These are phyloP conservation scores for Linnemannia hyalina DNA, from an alignment of 192 early-diverging fungal genomes.

Conservation along the genomic window DNA sequence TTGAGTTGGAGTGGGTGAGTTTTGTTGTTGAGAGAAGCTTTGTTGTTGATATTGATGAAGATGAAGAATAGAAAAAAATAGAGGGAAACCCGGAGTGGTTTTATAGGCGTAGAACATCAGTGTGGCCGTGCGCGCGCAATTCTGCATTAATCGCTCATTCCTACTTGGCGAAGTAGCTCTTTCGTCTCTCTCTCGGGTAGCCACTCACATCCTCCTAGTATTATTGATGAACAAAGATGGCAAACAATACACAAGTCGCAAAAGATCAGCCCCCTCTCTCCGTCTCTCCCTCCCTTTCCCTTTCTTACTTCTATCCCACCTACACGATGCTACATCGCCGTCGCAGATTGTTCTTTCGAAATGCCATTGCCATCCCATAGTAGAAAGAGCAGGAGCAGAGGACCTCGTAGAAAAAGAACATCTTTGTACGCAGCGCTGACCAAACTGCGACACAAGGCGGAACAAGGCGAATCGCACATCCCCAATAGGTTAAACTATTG, in stretches of 20 bases:
- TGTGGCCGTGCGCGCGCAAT: too few relatives aligned
- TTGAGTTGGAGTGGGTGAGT: too few relatives aligned
- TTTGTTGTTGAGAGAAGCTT: too few relatives aligned
- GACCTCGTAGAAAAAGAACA: background rate
- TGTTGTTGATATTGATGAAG: too few relatives aligned
- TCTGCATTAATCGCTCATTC: too few relatives aligned
- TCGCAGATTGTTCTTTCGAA: background rate
- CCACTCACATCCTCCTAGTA: too few relatives aligned
- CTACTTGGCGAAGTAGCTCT: too few relatives aligned
- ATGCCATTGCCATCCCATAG: background rate
- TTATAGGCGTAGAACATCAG: too few relatives aligned
- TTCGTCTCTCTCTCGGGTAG: too few relatives aligned
- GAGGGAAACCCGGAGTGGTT: too few relatives aligned
- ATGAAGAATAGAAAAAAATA: too few relatives aligned
- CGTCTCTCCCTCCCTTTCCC: background rate
- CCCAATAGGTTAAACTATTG: background rate
- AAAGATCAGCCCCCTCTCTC: background rate
- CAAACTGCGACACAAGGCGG: background rate
- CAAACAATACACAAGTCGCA: background rate
- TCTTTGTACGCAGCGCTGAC: background rate
- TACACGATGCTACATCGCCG: background rate
- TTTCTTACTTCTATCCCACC: background rate
- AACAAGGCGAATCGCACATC: too few relatives aligned
- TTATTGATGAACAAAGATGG: background rate
- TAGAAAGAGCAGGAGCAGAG: background rate